phyloP scores from a whole-genome alignment of 805 yeast genomes.

The Lachancea mirantina region DNA sequence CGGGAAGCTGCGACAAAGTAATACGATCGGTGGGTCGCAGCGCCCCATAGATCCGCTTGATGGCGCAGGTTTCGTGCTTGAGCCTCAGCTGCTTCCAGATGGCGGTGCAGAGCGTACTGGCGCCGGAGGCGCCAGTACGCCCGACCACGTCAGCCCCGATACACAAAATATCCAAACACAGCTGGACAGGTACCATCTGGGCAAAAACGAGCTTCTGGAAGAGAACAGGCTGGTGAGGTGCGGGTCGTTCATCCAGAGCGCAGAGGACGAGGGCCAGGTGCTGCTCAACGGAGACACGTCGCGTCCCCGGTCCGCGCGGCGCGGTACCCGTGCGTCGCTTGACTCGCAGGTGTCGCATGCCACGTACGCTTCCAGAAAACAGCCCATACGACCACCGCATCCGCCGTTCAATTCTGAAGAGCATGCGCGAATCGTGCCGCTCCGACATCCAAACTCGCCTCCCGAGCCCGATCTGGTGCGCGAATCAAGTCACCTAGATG shows the following conservation, averaged over 20 bases:
- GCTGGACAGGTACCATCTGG: slow-evolving; percentile 5
- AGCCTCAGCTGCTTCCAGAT: too few relatives aligned
- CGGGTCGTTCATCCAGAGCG: slow-evolving; percentile 33
- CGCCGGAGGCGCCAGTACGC: slow-evolving; percentile 1
- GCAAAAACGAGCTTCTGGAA: slow-evolving; percentile 9
- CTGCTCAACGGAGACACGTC: slow-evolving; percentile 29
- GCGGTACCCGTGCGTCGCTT: slow-evolving; percentile 20
- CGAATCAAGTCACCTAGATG: not conserved
- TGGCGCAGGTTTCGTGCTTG: too few relatives aligned
- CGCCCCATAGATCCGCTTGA: slow-evolving; percentile 8
- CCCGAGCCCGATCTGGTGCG: not conserved
- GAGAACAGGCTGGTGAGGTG: slow-evolving; percentile 19
- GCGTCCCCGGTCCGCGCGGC: slow-evolving; percentile 15
- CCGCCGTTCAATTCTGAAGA: slow-evolving; percentile 31
- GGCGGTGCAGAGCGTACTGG: not conserved
- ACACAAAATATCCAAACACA: too few relatives aligned
- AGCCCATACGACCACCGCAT: too few relatives aligned
- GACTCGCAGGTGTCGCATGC: too few relatives aligned
- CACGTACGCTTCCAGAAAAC: too few relatives aligned
- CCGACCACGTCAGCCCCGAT: too few relatives aligned
- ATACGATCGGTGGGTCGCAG: slow-evolving; percentile 1
- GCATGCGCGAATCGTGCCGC: slow-evolving; percentile 31
- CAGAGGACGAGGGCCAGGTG: slow-evolving; percentile 27
- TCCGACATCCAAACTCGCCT: slow-evolving; percentile 11
- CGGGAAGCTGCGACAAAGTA: slow-evolving; percentile 5